Conservation (phyloP, 371 early-diverging fungal genomes). For the Rhizopus sp. region DNA sequence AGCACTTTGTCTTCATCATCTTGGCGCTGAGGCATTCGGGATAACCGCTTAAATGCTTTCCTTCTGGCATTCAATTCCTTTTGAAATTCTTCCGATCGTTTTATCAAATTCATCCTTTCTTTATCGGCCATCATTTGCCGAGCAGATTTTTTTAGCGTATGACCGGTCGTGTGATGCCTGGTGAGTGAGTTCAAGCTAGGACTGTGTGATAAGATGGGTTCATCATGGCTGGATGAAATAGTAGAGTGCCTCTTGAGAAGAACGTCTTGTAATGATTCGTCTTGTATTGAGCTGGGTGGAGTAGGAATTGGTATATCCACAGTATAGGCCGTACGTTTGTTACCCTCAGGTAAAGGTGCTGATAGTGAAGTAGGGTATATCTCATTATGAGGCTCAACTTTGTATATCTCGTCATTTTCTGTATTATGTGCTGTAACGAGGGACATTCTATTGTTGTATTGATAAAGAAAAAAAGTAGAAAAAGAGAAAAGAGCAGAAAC, state of each 20-base stretch:
- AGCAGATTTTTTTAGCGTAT: conserved; percentile 26
- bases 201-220: not conserved
- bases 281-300: no score
- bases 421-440: no score
- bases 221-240: conserved; percentile 8
- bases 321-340: no score
- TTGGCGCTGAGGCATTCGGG: conserved; percentile 16
- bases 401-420: no score
- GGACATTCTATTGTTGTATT: no score
- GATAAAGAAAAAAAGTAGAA: no score
- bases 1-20: conserved; percentile 46
- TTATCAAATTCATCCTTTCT: conserved; percentile 17
- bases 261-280: not conserved
- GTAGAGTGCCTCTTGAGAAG: conserved; percentile 24
- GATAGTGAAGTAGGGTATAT: no score
- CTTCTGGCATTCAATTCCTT: conserved; percentile 30
- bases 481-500: no score
- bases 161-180: conserved; percentile 48
- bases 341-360: no score
- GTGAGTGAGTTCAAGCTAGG: conserved; percentile 11
- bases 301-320: no score
- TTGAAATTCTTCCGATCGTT: conserved; percentile 33
- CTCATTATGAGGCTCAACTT: no score
- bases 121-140: conserved; percentile 32
- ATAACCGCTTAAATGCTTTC: conserved; percentile 35